Evolutionary conservation across 2,329 filamentous ascomycete genomes (phyloP), one percentile per base, ranked within the genome.

Genomic region (Penicillium sp.): DNA sequence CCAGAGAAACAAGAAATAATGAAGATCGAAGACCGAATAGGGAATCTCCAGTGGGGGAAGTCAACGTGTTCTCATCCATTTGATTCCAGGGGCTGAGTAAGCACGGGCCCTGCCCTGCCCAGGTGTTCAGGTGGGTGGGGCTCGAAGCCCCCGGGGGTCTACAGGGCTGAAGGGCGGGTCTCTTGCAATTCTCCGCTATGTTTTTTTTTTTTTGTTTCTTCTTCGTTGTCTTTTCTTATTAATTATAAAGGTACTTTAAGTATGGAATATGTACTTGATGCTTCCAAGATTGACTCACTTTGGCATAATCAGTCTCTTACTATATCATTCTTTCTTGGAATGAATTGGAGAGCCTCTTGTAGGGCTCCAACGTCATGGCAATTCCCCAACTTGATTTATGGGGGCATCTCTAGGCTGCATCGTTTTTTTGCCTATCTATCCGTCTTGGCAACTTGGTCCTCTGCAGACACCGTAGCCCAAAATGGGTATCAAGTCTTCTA

Each of bases 61-160:
- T 62, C 65, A 68, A 68, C 66, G 66, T 68, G 66, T 68, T 68
- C 66, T 68, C 61, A 66, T 63, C 21, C 49, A 51, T 51, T 51
- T 64, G 63, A 59, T 62, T 61, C 58, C 49, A 58, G 35, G 13
- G 27, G 60, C 53, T 68, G 59, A 66, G 55, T 66, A 54, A 67
- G 53, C 65, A 61, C 27, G 47, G 59, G 41, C 35, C 31, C 47
- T 19, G 43, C 23, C 47, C 13, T 15, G 39, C 47, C 27, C 2
- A 1, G 7, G 43, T 33, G 43, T 5, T 33, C 31, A 33, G 31
- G 31, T 33, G 29, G 29, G 29, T 31, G 43, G n/a, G 4, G 12
- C 5, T 33, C 12, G 27, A 4, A 8, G n/a, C 23, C 41, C 21
- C 39, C 29, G 17, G 29, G 29, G 29, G 44, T 48, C 45, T 49